Evolutionary conservation across 805 yeast species (phyloP), one percentile per base, ranked within the genome.

Genomic region (Myxozyma monticola): DNA sequence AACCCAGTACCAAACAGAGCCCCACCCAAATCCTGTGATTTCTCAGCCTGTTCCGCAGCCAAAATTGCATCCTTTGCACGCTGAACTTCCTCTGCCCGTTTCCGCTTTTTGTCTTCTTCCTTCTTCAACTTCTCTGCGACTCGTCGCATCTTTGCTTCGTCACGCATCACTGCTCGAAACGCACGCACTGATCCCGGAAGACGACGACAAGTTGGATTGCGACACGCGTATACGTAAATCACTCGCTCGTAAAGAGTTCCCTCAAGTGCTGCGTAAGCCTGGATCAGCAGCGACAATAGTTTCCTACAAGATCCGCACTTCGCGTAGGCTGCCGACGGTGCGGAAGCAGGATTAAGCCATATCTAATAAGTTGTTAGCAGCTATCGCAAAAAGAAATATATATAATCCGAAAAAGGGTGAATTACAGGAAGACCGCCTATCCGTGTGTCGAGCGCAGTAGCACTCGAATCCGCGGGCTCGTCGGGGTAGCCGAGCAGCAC

Each of bases 251-350:
- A 88, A 36, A 80, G 72, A 9, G 83, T 74, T 30, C 77, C 77
- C 29, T 82, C 87, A 36, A 90, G 67, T 0, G 95, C 95, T 0
- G 96, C 84, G 67, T 77, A 84, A 1, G 91, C 84, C 65, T 93
- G 98, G 1, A 84, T 68, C 26, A 90, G 71, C 39, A 91, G 68
- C 12, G 85, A 79, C 83, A 88, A 76, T 14, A 73, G 69, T 8
- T 72, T 66, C 1, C 68, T 69, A 70, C 99, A 93, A 46, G 76
- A 77, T 41, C 76, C 78, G 71, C 99, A 93, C 30, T 68, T 64
- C 6, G 84, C 62, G 17, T 79, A 65, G 2, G 75, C 76, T 0
- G 52, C 18, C 0, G 71, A 70, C 0, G 96, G 93, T 2, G 71
- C 65, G 0, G 88, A 80, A 1, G 73, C 70, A 2, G 76, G 74